Evolutionary conservation across 1,284 basidiomycete genomes (phyloP).

Genomic region (Amylostereum areolatum): DNA sequence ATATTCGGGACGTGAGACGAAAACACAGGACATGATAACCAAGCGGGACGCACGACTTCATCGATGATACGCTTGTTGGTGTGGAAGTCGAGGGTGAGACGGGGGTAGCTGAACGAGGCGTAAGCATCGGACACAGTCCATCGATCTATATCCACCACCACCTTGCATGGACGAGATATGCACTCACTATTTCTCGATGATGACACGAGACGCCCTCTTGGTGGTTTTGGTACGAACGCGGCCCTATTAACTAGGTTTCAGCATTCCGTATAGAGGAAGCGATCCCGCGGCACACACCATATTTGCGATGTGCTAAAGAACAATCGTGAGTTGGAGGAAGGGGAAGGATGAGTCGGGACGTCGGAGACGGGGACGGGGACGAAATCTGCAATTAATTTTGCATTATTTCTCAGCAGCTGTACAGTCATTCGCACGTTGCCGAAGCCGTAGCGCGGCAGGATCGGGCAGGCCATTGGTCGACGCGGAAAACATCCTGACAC

Average conservation of each 20-base stretch:
- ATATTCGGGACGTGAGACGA: conserved; percentile 14
- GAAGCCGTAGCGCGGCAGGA: conserved; percentile 2
- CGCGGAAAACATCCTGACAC: neutral
- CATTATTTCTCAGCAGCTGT: too few relatives aligned
- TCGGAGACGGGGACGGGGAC: too few relatives aligned
- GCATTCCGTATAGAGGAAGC: neutral
- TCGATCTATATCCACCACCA: too few relatives aligned
- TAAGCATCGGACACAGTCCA: conserved; percentile 5
- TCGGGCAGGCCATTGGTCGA: conserved; percentile 6
- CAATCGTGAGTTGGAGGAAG: too few relatives aligned
- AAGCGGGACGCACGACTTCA: conserved; percentile 77
- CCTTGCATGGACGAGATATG: conserved; percentile 11
- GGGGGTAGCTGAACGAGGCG: conserved; percentile 68
- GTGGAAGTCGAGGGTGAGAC: conserved; percentile 96
- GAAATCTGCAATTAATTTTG: too few relatives aligned
- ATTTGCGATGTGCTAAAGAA: too few relatives aligned
- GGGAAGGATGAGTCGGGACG: too few relatives aligned
- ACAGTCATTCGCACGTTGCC: neutral
- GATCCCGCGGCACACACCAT: conserved; percentile 38
- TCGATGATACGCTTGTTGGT: conserved; percentile 99
- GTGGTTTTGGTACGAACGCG: conserved; percentile 99
- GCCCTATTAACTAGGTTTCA: conserved; percentile 55
- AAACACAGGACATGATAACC: neutral
- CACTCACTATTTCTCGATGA: conserved; percentile 99
- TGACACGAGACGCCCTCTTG: conserved; percentile 97